Evolutionary conservation across 192 early-diverging fungal genomes (phyloP), one percentile per base, ranked within the genome.

Genomic region (Allomyces javanicus): DNA sequence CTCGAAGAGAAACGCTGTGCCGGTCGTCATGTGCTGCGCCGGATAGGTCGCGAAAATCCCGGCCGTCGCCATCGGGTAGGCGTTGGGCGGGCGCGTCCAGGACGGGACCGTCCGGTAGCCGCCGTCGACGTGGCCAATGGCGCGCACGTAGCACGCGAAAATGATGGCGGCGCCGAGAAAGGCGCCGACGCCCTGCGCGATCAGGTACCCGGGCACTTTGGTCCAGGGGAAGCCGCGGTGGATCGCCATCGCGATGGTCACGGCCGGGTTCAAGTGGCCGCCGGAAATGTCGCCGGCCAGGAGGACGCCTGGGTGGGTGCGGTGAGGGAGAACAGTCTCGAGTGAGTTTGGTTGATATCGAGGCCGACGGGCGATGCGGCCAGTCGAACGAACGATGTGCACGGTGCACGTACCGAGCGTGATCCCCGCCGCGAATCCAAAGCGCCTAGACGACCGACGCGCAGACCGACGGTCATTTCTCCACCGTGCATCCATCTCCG

Each of bases 241-340:
- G 11, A 82, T 66, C 17, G 82, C 85, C 66, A 83, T 76, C 6
- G 84, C 76, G 27, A 88, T 73, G 9, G 87, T 84, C 55, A 90
- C 84, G 1, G 87, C 88, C 24, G 88, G 88, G 75, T 90, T 90
- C 64, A 90, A 66, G 69, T 90, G 88, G 24, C 78, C 88, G 44
- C 88, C 87, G 77, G 80, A 70, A 68, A 65, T 40, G 10, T 44
- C 63, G 12, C 43, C 63, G 0, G 65, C 44, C 2, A 71, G 17
- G 12, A 67, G 26, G 22, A 62, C 19, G 1, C 33, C 63, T 21
- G 24, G 19, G 24, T 71, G 62, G 61, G 66, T 64, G 24, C 65
- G 21, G 61, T 3, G 24, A 44, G 55, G 19, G 55, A 62, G 45
- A 33, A 5, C n/a, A 27, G 63, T 6, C 24, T 9, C 67, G 50